Conservation (phyloP, 768 basidiomycete genomes). For the Crepidotus variabilis region DNA sequence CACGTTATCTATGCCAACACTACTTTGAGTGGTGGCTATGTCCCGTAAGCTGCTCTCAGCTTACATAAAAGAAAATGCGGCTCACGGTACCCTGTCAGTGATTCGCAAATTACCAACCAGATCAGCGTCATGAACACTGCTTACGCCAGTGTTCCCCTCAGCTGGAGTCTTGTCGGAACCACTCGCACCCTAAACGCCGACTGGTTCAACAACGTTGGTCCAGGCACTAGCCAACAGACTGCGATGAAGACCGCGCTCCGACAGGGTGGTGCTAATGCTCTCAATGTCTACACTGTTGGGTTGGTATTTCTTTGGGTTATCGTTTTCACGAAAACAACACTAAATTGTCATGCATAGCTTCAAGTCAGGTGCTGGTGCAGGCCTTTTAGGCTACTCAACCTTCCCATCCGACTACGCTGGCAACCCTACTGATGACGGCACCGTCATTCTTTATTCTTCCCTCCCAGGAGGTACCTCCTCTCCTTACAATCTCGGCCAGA, state of each 20-base stretch:
- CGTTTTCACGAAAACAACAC: background rate
- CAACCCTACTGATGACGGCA: slow-evolving; percentile 40
- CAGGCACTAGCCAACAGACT: slow-evolving; percentile 29
- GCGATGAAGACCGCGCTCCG: slow-evolving; percentile 43
- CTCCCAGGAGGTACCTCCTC: slow-evolving; percentile 27
- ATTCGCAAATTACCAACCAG: slow-evolving; percentile 31
- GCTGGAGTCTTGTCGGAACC: slow-evolving; percentile 33
- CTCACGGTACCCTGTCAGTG: slow-evolving; percentile 16
- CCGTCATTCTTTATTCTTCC: slow-evolving; percentile 15
- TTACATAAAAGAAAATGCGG: background rate
- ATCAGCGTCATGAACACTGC: slow-evolving; percentile 36
- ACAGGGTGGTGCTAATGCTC: slow-evolving; percentile 28
- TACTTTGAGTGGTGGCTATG: slow-evolving; percentile 34
- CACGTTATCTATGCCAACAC: slow-evolving; percentile 30
- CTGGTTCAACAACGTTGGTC: slow-evolving; percentile 43
- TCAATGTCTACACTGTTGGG: slow-evolving; percentile 49
- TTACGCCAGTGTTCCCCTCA: slow-evolving; percentile 29
- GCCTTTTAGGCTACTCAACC: slow-evolving; percentile 47
- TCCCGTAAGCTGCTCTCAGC: slow-evolving; percentile 31
- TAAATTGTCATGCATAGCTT: slow-evolving; percentile 22
- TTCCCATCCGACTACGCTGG: slow-evolving; percentile 37
- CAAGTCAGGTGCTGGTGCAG: slow-evolving; percentile 31
- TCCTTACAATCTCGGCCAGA: slow-evolving; percentile 28
- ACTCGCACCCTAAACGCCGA: slow-evolving; percentile 35
- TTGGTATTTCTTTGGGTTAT: slow-evolving; percentile 18